Base-by-base conservation (phyloP, 129 eudicot species). In the Arctium minus region DNA sequence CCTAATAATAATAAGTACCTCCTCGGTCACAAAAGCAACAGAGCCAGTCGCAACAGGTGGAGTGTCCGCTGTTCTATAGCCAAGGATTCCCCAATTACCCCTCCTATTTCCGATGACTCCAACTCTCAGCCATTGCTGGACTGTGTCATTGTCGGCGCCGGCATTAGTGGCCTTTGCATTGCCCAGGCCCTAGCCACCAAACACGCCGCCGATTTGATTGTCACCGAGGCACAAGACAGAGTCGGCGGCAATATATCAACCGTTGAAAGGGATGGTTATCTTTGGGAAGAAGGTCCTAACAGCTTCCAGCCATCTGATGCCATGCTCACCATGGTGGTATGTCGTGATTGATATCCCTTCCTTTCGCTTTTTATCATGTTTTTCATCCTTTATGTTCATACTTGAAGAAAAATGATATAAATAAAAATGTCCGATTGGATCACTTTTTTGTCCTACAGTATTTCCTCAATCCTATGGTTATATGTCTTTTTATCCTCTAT, bases 221-320 rank as follows among this genome's bases (percentile, higher is more conserved):
- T 94, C 12, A 94, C 97, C 31, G 98, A 94, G 89, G 96, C 98
- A 4, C 91, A 87, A 18, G 89, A 91, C 60, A 87, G 96, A 46
- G 96, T 91, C 13, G 98, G 98, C 2, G 98, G 98, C 4, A 94
- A 92, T 73, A 92, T 94, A n/a, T 87, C 76, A 30, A 94, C 98
- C 30, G 83, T 92, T 70, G 96, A 91, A 83, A 79, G 82, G 74
- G 96, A 94, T 73, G 98, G 98, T 1, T 92, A 88, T 81, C 85
- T 91, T 0, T 94, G 97, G 97, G 98, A 92, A 87, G 97, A 94
- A 81, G 98, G 98, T 3, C 98, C 98, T 27, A 94, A 94, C 46
- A 94, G 98, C 81, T 94, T 94, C 70, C 98, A 94, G 79, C 98
- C 98, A 0, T 92, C 97, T 8, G 98, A 92, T 81, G 76, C 98